A percentile compares a stretch with the other conserved stretches of the same genome.
These are phyloP conservation scores for Aureobasidium sp. DNA, from an alignment of 2,329 filamentous ascomycete genomes.

Conservation along the genomic window DNA sequence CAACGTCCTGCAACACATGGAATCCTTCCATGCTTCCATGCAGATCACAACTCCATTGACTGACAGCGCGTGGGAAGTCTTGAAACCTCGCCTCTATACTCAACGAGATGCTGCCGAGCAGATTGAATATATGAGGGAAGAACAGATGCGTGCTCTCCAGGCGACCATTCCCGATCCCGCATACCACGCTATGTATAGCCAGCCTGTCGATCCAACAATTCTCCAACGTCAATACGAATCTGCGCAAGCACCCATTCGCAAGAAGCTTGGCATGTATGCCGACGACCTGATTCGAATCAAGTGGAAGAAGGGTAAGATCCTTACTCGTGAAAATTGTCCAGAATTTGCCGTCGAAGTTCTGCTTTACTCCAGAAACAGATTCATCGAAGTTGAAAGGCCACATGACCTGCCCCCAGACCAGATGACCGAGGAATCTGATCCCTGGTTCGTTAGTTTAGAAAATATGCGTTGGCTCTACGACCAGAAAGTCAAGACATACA, in stretches of 20 bases:
- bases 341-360: conserved; percentile 67
- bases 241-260: conserved; percentile 57
- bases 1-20: conserved; percentile 58
- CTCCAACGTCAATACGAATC: conserved; percentile 65
- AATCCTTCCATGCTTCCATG: conserved; percentile 65
- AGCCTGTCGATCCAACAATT: conserved; percentile 46
- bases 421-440: conserved; percentile 29
- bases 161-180: conserved; percentile 40
- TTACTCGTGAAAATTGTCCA: conserved; percentile 56
- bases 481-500: conserved; percentile 62
- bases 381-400: neutral
- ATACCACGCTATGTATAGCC: conserved; percentile 40
- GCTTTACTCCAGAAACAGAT: conserved; percentile 29
- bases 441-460: conserved; percentile 54
- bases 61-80: conserved; percentile 60
- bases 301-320: conserved; percentile 56
- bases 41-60: conserved; percentile 61
- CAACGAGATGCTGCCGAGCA: conserved; percentile 59
- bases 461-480: conserved; percentile 86
- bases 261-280: conserved; percentile 57
- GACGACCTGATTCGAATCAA: conserved; percentile 59
- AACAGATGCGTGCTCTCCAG: conserved; percentile 28
- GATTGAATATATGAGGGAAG: conserved; percentile 42
- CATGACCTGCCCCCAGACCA: conserved; percentile 33
- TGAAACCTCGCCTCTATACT: conserved; percentile 58